These are phyloP conservation scores for Caryopteris hybrid DNA, from an alignment of 305 asterid genomes.

Conservation along the genomic window DNA sequence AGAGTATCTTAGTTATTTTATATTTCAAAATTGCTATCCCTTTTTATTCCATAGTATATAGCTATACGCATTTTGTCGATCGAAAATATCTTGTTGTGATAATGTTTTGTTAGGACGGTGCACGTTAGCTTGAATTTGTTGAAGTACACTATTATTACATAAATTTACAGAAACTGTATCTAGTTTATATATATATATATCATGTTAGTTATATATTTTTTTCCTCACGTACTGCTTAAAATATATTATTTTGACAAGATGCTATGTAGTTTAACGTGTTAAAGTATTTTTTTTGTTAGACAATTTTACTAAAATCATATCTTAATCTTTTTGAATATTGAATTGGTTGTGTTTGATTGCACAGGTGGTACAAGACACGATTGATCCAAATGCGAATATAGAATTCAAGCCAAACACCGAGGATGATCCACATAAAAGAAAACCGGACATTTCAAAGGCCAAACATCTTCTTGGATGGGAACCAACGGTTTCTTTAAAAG, in stretches of 20 bases:
- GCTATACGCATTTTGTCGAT: background rate
- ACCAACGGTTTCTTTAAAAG: slow-evolving; percentile 54
- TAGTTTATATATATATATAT: no score
- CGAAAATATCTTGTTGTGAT: background rate
- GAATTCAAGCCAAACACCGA: slow-evolving; percentile 75
- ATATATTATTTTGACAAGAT: no score
- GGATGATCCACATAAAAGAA: slow-evolving; percentile 86
- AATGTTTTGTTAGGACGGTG: background rate
- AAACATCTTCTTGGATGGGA: slow-evolving; percentile 72
- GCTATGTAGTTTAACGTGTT: no score
- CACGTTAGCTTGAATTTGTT: no score
- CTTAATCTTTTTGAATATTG: background rate
- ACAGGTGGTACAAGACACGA: slow-evolving; percentile 81
- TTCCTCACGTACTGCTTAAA: no score
- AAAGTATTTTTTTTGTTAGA: background rate
- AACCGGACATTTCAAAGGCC: slow-evolving; percentile 84
- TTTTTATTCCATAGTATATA: no score
- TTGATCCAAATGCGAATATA: slow-evolving; percentile 70
- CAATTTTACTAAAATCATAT: background rate
- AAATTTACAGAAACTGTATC: no score
- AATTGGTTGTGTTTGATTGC: background rate
- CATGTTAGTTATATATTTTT: no score
- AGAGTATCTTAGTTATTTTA: no score
- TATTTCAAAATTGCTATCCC: no score
- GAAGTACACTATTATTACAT: no score